Evolutionary conservation across 495 filamentous ascomycete genomes (phyloP).

Genomic region (Penicillium chermesinum): DNA sequence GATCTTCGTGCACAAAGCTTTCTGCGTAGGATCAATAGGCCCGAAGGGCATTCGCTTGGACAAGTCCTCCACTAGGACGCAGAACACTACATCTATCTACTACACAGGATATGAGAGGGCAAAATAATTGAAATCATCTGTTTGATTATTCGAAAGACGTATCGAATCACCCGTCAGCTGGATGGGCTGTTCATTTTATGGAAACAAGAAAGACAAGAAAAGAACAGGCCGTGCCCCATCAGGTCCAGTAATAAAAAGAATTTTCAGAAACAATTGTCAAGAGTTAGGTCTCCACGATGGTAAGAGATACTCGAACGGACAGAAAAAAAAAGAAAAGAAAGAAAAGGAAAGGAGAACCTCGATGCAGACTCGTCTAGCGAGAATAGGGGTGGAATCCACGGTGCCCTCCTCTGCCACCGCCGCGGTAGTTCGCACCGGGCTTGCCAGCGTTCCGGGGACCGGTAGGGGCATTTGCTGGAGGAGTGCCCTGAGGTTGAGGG

Average conservation of each 20-base stretch:
- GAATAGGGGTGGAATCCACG: slow-evolving; percentile 81
- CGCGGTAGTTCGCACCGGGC: slow-evolving; percentile 91
- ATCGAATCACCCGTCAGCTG: not conserved
- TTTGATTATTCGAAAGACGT: not conserved
- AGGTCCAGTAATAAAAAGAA: not conserved
- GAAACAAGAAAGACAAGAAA: slow-evolving; percentile 1
- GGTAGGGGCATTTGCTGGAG: slow-evolving; percentile 90
- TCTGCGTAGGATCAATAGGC: too few species aligned
- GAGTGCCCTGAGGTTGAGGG: slow-evolving; percentile 60
- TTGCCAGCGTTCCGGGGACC: slow-evolving; percentile 94
- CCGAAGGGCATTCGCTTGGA: too few species aligned
- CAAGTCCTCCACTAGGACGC: too few species aligned
- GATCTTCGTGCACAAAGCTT: too few species aligned
- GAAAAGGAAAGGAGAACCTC: not conserved
- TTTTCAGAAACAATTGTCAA: not conserved
- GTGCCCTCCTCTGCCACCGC: slow-evolving; percentile 75
- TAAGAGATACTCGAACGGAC: not conserved
- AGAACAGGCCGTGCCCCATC: not conserved
- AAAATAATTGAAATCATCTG: not conserved
- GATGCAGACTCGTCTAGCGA: slow-evolving; percentile 22
- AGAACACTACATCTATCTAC: not conserved
- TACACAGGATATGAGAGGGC: not conserved
- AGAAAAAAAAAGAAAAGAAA: slow-evolving; percentile 1
- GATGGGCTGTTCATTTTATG: slow-evolving; percentile 1
- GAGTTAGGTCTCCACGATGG: not conserved